Conservation (phyloP, 257 asterid genomes). For the Jaltomata sinuosa region DNA sequence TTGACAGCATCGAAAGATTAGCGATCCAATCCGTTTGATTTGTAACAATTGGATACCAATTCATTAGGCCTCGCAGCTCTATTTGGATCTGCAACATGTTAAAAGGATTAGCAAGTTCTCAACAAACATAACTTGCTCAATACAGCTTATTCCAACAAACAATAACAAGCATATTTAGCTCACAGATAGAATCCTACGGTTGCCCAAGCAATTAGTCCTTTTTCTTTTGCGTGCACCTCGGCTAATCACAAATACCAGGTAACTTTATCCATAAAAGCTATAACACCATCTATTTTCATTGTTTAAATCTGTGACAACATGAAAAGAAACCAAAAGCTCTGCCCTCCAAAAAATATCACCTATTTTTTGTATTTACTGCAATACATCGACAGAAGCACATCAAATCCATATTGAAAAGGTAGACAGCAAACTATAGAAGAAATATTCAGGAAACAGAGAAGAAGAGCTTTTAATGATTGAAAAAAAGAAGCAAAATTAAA, state of each 20-base stretch:
- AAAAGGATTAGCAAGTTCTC: not conserved
- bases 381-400: not conserved
- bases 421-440: conserved; percentile 15
- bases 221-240: no score
- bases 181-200: not conserved
- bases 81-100: not conserved
- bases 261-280: no score
- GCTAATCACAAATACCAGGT: no score
- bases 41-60: not conserved
- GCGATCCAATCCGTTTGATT: not conserved
- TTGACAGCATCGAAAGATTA: not conserved
- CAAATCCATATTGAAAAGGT: conserved; percentile 15
- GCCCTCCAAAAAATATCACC: no score
- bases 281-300: no score
- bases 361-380: no score
- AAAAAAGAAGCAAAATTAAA: not conserved
- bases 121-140: not conserved
- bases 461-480: not conserved
- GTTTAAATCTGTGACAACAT: no score
- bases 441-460: not conserved
- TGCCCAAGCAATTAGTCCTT: no score
- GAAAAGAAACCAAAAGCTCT: no score
- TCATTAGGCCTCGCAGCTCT: not conserved
- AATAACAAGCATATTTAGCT: not conserved
- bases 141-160: not conserved